These are phyloP conservation scores for Trichoderma parareesei DNA, from an alignment of 495 filamentous ascomycete species.

Conservation along the genomic window DNA sequence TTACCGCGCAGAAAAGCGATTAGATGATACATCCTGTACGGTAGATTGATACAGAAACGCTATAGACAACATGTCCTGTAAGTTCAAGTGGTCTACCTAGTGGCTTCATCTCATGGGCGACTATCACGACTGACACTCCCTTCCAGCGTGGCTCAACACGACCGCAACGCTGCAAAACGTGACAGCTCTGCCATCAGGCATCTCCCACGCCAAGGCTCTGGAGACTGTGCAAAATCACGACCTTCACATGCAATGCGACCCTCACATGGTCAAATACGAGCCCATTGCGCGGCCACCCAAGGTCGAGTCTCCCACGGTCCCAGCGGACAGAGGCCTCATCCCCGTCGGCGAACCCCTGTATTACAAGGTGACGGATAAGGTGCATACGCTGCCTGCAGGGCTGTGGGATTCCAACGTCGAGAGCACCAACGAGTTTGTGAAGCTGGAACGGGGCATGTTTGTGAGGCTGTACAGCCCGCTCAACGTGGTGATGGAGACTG, in stretches of 20 bases:
- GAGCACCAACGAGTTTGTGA: conserved; percentile 37
- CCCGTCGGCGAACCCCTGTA: conserved; percentile 7
- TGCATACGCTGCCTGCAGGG: conserved; percentile 31
- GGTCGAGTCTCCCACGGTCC: conserved; percentile 13
- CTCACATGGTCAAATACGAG: conserved; percentile 32
- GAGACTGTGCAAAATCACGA: conserved; percentile 53
- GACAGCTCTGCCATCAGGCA: conserved; percentile 48
- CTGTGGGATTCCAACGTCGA: conserved; percentile 41
- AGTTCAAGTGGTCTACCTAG: background rate
- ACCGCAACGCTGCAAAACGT: conserved; percentile 43
- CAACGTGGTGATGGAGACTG: conserved; percentile 37
- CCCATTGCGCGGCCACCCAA: conserved; percentile 15
- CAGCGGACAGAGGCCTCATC: conserved; percentile 17
- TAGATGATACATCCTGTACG: too few species aligned
- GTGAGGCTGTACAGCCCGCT: conserved; percentile 38
- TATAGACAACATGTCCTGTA: conserved; percentile 7
- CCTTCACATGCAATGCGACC: conserved; percentile 37
- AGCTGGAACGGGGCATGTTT: conserved; percentile 32
- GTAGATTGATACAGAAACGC: too few species aligned
- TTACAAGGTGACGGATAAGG: conserved; percentile 28
- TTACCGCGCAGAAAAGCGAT: too few species aligned
- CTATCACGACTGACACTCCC: background rate
- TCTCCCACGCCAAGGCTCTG: conserved; percentile 50
- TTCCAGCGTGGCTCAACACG: conserved; percentile 28
- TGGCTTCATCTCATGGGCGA: background rate